These are phyloP conservation scores for Aspergillus cristatus DNA, from an alignment of 495 filamentous ascomycete genomes.

Conservation along the genomic window DNA sequence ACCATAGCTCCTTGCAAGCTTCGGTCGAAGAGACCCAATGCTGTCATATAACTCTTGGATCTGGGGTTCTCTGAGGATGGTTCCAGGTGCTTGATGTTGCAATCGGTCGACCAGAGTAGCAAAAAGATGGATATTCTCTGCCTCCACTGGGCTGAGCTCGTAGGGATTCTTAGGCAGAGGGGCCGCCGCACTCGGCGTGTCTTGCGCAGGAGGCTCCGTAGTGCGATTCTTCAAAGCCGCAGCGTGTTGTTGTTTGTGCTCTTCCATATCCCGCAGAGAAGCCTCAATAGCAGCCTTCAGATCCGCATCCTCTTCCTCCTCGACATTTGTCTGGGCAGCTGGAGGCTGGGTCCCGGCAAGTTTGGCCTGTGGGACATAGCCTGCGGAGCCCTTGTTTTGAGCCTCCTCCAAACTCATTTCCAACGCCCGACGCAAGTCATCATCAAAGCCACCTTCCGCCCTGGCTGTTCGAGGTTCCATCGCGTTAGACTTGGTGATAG, in stretches of 20 bases:
- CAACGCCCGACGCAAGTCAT: conserved; percentile 84
- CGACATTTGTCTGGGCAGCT: conserved; percentile 7
- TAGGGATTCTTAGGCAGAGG: conserved; percentile 76
- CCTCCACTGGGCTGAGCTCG: conserved; percentile 87
- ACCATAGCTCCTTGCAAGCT: conserved; percentile 90
- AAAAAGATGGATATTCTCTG: conserved; percentile 96
- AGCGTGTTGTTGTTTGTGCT: conserved; percentile 87
- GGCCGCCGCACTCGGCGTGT: conserved; percentile 19
- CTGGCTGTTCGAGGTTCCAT: conserved; percentile 89
- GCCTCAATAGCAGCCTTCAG: conserved; percentile 93
- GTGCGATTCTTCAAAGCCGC: conserved; percentile 62
- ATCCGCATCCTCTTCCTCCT: conserved; percentile 71
- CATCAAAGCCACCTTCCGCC: conserved; percentile 83
- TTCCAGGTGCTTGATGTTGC: conserved; percentile 91
- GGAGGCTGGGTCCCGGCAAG: conserved; percentile 7
- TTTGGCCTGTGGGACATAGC: conserved; percentile 59
- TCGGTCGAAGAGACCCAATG: conserved; percentile 84
- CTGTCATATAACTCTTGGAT: conserved; percentile 98
- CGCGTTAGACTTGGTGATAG: conserved; percentile 42
- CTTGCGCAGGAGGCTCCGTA: conserved; percentile 19
- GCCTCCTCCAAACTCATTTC: conserved; percentile 97
- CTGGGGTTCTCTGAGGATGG: conserved; percentile 88
- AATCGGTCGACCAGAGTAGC: conserved; percentile 88
- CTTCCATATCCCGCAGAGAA: conserved; percentile 95
- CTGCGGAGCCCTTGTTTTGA: conserved; percentile 59